These are phyloP conservation scores for Capsicum chinense DNA, from an alignment of 257 asterid species.

Conservation along the genomic window DNA sequence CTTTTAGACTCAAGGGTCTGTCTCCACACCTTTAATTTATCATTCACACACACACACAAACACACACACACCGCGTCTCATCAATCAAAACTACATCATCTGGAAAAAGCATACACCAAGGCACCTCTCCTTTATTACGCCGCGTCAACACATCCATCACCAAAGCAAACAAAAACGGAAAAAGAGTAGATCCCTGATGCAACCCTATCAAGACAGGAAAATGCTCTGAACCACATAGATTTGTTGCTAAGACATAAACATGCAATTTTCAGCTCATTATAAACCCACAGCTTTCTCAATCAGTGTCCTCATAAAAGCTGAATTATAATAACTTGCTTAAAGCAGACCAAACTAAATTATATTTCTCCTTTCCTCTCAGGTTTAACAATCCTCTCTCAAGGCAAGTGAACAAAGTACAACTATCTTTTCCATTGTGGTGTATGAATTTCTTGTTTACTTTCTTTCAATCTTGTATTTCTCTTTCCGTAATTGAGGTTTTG, in stretches of 20 bases:
- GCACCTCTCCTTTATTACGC: too few species aligned
- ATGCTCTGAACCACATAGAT: slow-evolving; percentile 20
- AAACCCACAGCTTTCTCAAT: slow-evolving; percentile 14
- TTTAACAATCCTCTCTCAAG: background rate
- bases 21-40: too few species aligned
- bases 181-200: too few species aligned
- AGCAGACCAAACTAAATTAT: background rate
- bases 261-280: slow-evolving; percentile 5
- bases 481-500: background rate
- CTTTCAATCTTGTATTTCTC: background rate
- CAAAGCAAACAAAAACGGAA: too few species aligned
- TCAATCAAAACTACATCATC: too few species aligned
- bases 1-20: too few species aligned
- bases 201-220: too few species aligned
- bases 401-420: slow-evolving; percentile 15
- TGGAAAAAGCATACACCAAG: too few species aligned
- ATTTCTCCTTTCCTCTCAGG: background rate
- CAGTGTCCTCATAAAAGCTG: background rate
- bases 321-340: background rate
- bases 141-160: too few species aligned
- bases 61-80: too few species aligned
- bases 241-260: background rate
- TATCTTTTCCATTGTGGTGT: slow-evolving; percentile 8
- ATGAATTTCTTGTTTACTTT: background rate
- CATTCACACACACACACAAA: too few species aligned